A percentile compares a stretch with the other conserved stretches of the same genome.
Conservation (phyloP, 2,329 filamentous ascomycete species). For the Scopulariopsis brevicaulis region DNA sequence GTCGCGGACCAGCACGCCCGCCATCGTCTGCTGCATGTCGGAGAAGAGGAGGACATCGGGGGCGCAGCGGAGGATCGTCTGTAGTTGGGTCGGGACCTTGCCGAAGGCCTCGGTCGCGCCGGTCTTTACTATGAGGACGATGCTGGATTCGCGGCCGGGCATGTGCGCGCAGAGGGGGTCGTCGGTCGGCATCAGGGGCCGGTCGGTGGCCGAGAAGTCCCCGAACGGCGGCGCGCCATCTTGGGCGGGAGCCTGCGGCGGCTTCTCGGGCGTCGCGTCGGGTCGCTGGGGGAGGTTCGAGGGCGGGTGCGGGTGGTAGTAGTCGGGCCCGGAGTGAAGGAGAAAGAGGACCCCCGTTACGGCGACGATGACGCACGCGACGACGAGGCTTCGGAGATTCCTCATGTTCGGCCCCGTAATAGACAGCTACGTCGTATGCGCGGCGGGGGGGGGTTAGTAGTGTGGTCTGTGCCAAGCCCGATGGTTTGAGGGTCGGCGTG, state of each 20-base stretch:
- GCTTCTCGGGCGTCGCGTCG: background rate
- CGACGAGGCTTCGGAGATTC: background rate
- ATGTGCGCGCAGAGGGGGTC: slow-evolving; percentile 24
- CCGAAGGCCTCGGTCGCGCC: slow-evolving; percentile 43
- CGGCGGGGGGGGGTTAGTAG: too few relatives aligned
- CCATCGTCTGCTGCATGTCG: slow-evolving; percentile 41
- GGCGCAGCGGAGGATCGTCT: slow-evolving; percentile 42
- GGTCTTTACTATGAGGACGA: slow-evolving; percentile 46
- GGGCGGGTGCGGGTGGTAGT: background rate
- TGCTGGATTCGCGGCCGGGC: slow-evolving; percentile 26
- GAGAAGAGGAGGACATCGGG: slow-evolving; percentile 45
- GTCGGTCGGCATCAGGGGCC: slow-evolving; percentile 1
- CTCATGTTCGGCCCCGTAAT: background rate
- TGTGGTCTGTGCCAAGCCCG: too few relatives aligned
- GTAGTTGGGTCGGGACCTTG: slow-evolving; percentile 41
- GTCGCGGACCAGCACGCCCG: slow-evolving; percentile 29
- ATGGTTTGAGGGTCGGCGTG: too few relatives aligned
- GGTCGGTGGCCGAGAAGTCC: slow-evolving; percentile 1
- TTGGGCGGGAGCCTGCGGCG: background rate
- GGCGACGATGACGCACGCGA: background rate
- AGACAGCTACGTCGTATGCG: background rate
- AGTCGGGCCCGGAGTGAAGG: background rate
- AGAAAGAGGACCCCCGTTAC: background rate
- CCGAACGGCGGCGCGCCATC: background rate
- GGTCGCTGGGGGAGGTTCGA: background rate